phyloP scores from a whole-genome alignment of 352 stramenopile genomes.

The Globisporangium alternatum region DNA sequence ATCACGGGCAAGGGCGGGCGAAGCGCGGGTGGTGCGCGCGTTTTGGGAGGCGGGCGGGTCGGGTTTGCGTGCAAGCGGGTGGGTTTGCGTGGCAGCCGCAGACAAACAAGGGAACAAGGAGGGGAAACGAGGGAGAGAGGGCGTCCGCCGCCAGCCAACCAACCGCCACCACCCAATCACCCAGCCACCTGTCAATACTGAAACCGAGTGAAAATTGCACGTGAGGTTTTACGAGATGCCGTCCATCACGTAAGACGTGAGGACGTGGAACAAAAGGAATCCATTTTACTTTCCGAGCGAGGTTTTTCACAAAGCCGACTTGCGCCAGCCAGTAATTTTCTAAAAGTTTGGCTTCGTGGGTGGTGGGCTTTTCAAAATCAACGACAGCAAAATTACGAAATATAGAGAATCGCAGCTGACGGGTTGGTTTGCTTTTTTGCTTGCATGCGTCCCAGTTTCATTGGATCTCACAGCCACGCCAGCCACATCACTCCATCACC shows the following conservation, averaged over 20 bases:
- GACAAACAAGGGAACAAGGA: neutral
- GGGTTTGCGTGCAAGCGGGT: neutral
- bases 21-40: constrained; percentile 1
- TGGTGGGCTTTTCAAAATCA: constrained; percentile 13
- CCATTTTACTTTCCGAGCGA: neutral
- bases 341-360: neutral
- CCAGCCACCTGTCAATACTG: constrained; percentile 20
- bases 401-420: constrained; percentile 3
- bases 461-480: constrained; percentile 2
- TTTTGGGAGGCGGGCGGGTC: constrained; percentile 4
- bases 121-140: constrained; percentile 32
- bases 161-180: constrained; percentile 7
- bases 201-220: constrained; percentile 19
- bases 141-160: constrained; percentile 40
- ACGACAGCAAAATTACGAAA: neutral
- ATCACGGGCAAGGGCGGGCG: constrained; percentile 7
- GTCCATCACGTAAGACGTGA: no score
- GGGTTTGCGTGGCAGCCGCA: constrained; percentile 4
- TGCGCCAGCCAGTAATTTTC: constrained; percentile 30
- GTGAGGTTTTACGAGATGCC: neutral
- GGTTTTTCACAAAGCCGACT: constrained; percentile 28
- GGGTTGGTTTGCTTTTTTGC: neutral
- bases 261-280: neutral
- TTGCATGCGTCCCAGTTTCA: neutral
- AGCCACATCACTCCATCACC: constrained; percentile 19